These are phyloP conservation scores for Mrakia gelida DNA, from an alignment of 768 basidiomycete genomes.

Conservation along the genomic window DNA sequence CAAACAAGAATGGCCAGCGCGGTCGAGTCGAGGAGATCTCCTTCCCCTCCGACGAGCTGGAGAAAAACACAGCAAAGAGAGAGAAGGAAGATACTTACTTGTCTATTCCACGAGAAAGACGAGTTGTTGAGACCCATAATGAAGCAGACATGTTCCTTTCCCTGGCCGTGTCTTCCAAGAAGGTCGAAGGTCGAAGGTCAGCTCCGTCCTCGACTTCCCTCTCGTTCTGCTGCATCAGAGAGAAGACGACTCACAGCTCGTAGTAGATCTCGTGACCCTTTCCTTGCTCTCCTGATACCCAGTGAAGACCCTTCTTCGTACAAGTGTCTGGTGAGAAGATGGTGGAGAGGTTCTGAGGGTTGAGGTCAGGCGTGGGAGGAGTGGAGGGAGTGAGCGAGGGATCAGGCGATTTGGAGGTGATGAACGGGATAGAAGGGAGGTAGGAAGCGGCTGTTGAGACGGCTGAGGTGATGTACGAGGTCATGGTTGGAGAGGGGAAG, in stretches of 20 bases:
- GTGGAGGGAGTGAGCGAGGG: not conserved
- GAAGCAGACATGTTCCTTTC: constrained; percentile 56
- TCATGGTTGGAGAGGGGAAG: not conserved
- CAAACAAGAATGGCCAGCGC: not conserved
- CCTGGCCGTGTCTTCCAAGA: constrained; percentile 39
- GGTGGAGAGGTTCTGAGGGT: constrained; percentile 39
- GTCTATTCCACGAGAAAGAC: constrained; percentile 15
- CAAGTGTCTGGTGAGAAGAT: constrained; percentile 61
- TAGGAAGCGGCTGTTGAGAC: not conserved
- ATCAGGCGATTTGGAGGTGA: not conserved
- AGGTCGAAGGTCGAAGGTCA: constrained; percentile 37
- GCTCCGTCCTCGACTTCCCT: too few relatives aligned
- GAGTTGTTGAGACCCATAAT: constrained; percentile 59
- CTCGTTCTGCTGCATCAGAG: not conserved
- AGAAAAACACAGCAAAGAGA: too few relatives aligned
- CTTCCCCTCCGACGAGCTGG: too few relatives aligned
- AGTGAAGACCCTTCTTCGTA: constrained; percentile 68
- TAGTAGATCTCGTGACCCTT: constrained; percentile 34
- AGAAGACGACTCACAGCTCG: constrained; percentile 12
- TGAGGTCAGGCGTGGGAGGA: not conserved
- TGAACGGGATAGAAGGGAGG: not conserved
- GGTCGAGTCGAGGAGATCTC: too few relatives aligned
- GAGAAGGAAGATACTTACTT: too few relatives aligned
- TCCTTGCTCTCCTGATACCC: constrained; percentile 54
- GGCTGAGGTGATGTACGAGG: not conserved